Evolutionary conservation across 2,329 filamentous ascomycete genomes (phyloP).

Genomic region (Neopestalotiopsis sp.): DNA sequence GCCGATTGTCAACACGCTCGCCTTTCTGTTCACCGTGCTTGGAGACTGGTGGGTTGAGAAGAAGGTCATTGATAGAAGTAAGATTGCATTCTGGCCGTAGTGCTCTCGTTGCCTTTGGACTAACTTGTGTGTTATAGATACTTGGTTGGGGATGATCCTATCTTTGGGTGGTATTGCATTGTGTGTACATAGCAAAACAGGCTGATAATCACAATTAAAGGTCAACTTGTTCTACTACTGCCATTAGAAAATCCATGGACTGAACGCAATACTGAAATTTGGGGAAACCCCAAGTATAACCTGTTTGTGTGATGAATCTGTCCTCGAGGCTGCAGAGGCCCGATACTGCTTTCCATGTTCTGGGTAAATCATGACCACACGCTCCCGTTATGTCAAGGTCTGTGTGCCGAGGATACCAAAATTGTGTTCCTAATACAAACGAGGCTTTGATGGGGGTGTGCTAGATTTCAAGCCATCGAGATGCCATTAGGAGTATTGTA

Average conservation of each 20-base stretch:
- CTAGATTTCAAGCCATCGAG: too few relatives aligned
- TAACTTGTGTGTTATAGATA: constrained; percentile 70
- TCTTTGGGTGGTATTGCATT: constrained; percentile 82
- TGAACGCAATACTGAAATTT: too few relatives aligned
- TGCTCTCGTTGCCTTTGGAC: constrained; percentile 13
- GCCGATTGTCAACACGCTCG: constrained; percentile 91
- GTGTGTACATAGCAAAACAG: constrained; percentile 74
- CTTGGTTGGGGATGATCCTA: constrained; percentile 80
- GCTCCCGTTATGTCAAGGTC: too few relatives aligned
- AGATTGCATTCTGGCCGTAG: constrained; percentile 28
- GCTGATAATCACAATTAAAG: constrained; percentile 8
- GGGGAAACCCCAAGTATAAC: too few relatives aligned
- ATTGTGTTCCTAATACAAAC: too few relatives aligned
- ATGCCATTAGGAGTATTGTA: too few relatives aligned
- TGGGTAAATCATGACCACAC: too few relatives aligned
- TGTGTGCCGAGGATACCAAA: too few relatives aligned
- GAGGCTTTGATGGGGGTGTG: too few relatives aligned
- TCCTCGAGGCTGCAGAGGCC: too few relatives aligned
- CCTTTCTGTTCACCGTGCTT: constrained; percentile 93
- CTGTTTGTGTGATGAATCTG: too few relatives aligned
- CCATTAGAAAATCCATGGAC: background rate
- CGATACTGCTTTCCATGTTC: too few relatives aligned
- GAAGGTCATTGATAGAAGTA: constrained; percentile 86
- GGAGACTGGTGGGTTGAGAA: constrained; percentile 95
- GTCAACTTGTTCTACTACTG: background rate